These are phyloP conservation scores for Yarrowia osloensis DNA, from an alignment of 805 yeast species.

Conservation along the genomic window DNA sequence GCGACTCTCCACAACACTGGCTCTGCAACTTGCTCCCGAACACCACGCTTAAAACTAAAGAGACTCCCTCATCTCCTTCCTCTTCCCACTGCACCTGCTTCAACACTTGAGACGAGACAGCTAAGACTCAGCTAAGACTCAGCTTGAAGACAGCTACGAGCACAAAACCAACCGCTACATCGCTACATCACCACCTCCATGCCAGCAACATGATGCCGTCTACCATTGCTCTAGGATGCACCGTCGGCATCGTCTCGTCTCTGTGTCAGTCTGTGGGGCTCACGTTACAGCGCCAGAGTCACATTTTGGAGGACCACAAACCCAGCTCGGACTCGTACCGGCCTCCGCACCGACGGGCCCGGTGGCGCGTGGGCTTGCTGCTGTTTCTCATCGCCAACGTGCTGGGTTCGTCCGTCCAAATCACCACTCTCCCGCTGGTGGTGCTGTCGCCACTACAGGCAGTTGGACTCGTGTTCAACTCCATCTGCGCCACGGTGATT, in stretches of 20 bases:
- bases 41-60: too few species aligned
- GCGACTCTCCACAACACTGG: neutral
- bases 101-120: too few species aligned
- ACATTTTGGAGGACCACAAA: slow-evolving; percentile 47
- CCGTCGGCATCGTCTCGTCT: slow-evolving; percentile 71
- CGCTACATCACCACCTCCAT: neutral
- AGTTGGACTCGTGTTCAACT: slow-evolving; percentile 83
- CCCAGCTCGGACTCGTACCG: slow-evolving; percentile 44
- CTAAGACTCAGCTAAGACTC: too few species aligned
- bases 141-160: too few species aligned
- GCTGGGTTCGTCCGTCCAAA: slow-evolving; percentile 79
- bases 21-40: neutral
- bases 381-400: slow-evolving; percentile 73
- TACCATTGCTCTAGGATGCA: slow-evolving; percentile 50
- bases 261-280: slow-evolving; percentile 81
- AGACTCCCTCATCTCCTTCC: too few species aligned
- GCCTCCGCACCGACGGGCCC: slow-evolving; percentile 40
- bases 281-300: slow-evolving; percentile 75
- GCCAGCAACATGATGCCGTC: neutral
- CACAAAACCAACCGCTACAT: too few species aligned
- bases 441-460: slow-evolving; percentile 82
- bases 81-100: neutral
- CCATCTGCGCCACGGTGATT: slow-evolving; percentile 66
- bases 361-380: slow-evolving; percentile 76
- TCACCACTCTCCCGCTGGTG: slow-evolving; percentile 79